Percentiles rank a stretch among this genome's conserved stretches.
Conservation (phyloP, 352 stramenopile genomes). For the Phytophthora kernoviae region DNA sequence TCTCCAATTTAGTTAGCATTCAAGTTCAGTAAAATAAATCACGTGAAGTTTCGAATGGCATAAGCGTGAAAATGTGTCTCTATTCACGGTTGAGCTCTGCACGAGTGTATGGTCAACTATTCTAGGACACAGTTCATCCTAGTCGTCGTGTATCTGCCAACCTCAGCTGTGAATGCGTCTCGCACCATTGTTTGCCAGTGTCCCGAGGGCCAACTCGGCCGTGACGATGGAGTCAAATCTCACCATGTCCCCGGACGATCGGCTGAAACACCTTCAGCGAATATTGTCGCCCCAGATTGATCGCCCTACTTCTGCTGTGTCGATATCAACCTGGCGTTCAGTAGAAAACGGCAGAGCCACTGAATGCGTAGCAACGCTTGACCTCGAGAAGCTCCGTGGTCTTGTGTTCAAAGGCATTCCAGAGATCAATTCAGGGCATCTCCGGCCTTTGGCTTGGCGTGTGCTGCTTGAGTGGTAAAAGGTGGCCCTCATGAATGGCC, state of each 20-base stretch:
- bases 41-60: too few relatives aligned
- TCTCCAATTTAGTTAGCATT: too few relatives aligned
- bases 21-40: too few relatives aligned
- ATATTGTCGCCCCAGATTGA: constrained; percentile 13
- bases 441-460: constrained; percentile 41
- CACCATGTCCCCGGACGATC: neutral
- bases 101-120: too few relatives aligned
- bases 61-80: too few relatives aligned
- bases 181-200: neutral
- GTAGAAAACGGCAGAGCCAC: neutral
- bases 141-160: too few relatives aligned
- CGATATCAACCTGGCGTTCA: neutral
- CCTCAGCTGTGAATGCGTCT: neutral
- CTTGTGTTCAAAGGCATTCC: constrained; percentile 26
- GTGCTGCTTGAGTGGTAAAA: constrained; percentile 47
- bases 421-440: constrained; percentile 2
- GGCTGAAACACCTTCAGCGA: constrained; percentile 8
- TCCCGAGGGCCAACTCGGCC: neutral
- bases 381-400: constrained; percentile 26
- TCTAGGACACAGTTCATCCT: too few relatives aligned
- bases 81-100: too few relatives aligned
- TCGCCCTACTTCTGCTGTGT: neutral
- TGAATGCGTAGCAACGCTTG: constrained; percentile 2
- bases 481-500: constrained; percentile 18
- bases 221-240: neutral